Evolutionary conservation across 2,329 filamentous ascomycete genomes (phyloP).

Genomic region (Cephalotrichum gorgonifer): DNA sequence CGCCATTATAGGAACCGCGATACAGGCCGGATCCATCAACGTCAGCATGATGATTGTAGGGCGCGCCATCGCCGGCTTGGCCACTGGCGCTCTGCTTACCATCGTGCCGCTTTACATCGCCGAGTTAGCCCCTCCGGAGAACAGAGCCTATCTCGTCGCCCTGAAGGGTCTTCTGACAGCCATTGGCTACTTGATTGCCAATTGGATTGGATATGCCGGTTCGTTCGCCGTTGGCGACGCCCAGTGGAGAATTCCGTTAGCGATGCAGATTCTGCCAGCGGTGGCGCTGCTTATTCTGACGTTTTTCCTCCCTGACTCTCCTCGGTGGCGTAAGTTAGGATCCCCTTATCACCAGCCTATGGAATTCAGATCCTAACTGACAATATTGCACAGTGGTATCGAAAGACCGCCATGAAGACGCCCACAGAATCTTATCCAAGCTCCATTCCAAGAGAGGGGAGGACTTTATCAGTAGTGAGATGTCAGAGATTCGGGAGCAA

Average conservation of each 20-base stretch:
- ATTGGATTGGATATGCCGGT: constrained; percentile 28
- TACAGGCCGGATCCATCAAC: constrained; percentile 14
- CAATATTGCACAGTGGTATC: background rate
- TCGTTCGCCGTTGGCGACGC: constrained; percentile 17
- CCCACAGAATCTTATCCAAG: background rate
- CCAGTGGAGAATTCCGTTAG: constrained; percentile 23
- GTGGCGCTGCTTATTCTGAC: constrained; percentile 11
- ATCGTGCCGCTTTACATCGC: constrained; percentile 15
- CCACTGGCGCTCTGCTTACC: constrained; percentile 14
- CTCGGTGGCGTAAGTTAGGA: constrained; percentile 12
- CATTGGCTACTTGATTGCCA: constrained; percentile 24
- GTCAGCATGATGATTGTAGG: constrained; percentile 18
- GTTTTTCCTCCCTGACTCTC: constrained; percentile 15
- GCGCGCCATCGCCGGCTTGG: constrained; percentile 13
- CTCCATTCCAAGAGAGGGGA: background rate
- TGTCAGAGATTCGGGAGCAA: background rate
- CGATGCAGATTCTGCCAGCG: constrained; percentile 18
- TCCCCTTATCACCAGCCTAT: background rate
- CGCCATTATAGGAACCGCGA: constrained; percentile 17
- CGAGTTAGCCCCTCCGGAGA: constrained; percentile 15
- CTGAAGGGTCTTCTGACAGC: constrained; percentile 21
- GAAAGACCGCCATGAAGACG: background rate
- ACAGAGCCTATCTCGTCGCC: constrained; percentile 14
- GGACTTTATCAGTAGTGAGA: background rate
- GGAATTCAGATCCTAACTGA: background rate